These are phyloP conservation scores for Theobroma cacao DNA, from an alignment of 345 rosid genomes.

Conservation along the genomic window DNA sequence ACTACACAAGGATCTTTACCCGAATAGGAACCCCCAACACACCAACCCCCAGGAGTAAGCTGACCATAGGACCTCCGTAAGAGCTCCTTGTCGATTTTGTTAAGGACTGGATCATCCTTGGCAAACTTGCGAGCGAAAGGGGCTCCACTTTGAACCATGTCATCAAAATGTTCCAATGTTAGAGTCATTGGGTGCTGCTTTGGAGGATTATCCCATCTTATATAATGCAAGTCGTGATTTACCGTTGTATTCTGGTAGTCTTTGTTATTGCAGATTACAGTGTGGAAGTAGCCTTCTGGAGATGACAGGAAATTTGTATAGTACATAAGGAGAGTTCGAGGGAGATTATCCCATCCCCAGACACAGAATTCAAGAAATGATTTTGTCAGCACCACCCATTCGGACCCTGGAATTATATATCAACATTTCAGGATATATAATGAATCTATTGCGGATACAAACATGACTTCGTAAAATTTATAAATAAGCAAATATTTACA, in stretches of 20 bases:
- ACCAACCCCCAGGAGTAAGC: slow-evolving; percentile 62
- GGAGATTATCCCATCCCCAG: slow-evolving; percentile 98
- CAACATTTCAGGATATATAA: background rate
- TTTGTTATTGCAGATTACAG: slow-evolving; percentile 86
- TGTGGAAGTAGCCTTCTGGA: slow-evolving; percentile 86
- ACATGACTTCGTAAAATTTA: background rate
- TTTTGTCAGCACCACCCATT: slow-evolving; percentile 69
- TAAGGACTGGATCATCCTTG: slow-evolving; percentile 53
- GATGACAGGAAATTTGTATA: slow-evolving; percentile 83
- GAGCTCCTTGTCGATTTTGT: slow-evolving; percentile 63
- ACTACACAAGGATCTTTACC: slow-evolving; percentile 50
- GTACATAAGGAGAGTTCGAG: slow-evolving; percentile 88
- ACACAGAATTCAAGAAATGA: slow-evolving; percentile 85
- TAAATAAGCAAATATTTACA: background rate
- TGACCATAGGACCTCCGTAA: slow-evolving; percentile 38
- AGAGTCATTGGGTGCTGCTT: slow-evolving; percentile 60
- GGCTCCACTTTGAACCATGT: slow-evolving; percentile 79
- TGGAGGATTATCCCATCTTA: slow-evolving; percentile 76
- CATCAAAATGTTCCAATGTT: slow-evolving; percentile 53
- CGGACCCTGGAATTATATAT: slow-evolving; percentile 55
- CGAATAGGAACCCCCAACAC: slow-evolving; percentile 32
- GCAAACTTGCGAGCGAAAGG: slow-evolving; percentile 83
- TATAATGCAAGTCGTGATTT: slow-evolving; percentile 80
- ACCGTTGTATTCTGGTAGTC: slow-evolving; percentile 85
- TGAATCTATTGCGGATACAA: background rate